phyloP scores from a whole-genome alignment of 129 eudicot genomes.

The Pseudognaphalium luteoalbum region DNA sequence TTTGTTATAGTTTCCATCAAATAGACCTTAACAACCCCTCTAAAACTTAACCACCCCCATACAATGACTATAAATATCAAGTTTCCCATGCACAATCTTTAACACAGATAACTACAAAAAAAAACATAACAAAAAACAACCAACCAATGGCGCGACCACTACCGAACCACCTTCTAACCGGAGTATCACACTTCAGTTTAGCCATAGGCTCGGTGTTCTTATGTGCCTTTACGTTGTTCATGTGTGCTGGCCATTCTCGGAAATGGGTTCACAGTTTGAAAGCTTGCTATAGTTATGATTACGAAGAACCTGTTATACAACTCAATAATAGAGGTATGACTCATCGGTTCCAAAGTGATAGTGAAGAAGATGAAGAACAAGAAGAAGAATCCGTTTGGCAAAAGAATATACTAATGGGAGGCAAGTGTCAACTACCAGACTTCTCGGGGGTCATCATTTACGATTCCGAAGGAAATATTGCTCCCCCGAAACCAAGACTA shows the following conservation, averaged over 20 bases:
- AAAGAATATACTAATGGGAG: slow-evolving; percentile 93
- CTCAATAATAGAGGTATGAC: slow-evolving; percentile 46
- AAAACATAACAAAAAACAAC: slow-evolving; percentile 4
- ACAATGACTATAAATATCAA: slow-evolving; percentile 6
- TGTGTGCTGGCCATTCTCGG: slow-evolving; percentile 60
- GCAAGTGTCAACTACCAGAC: slow-evolving; percentile 87
- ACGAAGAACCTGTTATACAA: slow-evolving; percentile 61
- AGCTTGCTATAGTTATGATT: slow-evolving; percentile 48
- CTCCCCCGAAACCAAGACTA: slow-evolving; percentile 52
- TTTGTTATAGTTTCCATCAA: slow-evolving; percentile 9
- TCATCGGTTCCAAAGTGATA: slow-evolving; percentile 44
- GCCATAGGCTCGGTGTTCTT: slow-evolving; percentile 48
- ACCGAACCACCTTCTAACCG: slow-evolving; percentile 27
- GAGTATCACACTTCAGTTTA: slow-evolving; percentile 39
- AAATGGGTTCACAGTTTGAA: slow-evolving; percentile 49
- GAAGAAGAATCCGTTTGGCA: slow-evolving; percentile 67
- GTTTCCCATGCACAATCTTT: slow-evolving; percentile 20
- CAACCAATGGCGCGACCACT: slow-evolving; percentile 58
- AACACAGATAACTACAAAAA: slow-evolving; percentile 19
- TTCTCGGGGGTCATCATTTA: slow-evolving; percentile 83
- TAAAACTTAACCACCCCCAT: slow-evolving; percentile 31
- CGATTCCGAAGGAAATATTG: slow-evolving; percentile 65
- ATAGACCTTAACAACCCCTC: slow-evolving; percentile 48
- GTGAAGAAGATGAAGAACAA: slow-evolving; percentile 34
- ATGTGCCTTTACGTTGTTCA: slow-evolving; percentile 56